These are phyloP conservation scores for Umbelopsis sp. DNA, from an alignment of 371 early-diverging fungal species.

Conservation along the genomic window DNA sequence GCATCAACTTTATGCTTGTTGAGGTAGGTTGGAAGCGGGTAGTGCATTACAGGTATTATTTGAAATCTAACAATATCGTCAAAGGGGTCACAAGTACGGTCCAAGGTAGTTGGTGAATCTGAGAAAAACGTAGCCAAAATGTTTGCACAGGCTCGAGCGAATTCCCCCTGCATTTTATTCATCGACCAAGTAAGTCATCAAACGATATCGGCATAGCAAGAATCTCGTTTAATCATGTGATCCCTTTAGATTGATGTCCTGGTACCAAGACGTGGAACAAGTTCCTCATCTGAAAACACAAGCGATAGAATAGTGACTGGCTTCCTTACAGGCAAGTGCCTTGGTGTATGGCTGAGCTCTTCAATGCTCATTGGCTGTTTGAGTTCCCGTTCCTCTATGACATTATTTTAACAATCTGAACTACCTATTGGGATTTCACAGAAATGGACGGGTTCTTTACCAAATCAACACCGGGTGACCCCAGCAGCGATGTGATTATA, in stretches of 20 bases:
- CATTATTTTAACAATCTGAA: neutral
- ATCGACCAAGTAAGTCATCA: constrained; percentile 72
- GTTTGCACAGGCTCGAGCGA: constrained; percentile 77
- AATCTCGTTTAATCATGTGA: neutral
- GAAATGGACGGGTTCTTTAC: constrained; percentile 85
- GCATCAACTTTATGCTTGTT: constrained; percentile 76
- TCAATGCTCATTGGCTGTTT: neutral
- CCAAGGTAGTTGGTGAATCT: constrained; percentile 85
- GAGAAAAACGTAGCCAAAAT: constrained; percentile 74
- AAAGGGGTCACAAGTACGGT: constrained; percentile 75
- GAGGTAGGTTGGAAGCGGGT: constrained; percentile 44
- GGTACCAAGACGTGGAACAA: constrained; percentile 70
- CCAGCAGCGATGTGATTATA: constrained; percentile 67
- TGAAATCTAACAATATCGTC: neutral
- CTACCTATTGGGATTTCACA: constrained; percentile 23
- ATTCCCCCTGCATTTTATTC: constrained; percentile 82
- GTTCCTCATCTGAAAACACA: constrained; percentile 75
- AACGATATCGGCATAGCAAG: neutral
- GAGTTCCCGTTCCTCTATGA: no score
- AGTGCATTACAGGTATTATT: neutral
- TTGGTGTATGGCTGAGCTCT: neutral
- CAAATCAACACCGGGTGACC: constrained; percentile 33
- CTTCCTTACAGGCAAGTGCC: constrained; percentile 67
- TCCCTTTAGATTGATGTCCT: constrained; percentile 68
- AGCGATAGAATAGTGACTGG: constrained; percentile 82